Conservation (phyloP, 345 rosid species). For the Melaleuca alternifolia region DNA sequence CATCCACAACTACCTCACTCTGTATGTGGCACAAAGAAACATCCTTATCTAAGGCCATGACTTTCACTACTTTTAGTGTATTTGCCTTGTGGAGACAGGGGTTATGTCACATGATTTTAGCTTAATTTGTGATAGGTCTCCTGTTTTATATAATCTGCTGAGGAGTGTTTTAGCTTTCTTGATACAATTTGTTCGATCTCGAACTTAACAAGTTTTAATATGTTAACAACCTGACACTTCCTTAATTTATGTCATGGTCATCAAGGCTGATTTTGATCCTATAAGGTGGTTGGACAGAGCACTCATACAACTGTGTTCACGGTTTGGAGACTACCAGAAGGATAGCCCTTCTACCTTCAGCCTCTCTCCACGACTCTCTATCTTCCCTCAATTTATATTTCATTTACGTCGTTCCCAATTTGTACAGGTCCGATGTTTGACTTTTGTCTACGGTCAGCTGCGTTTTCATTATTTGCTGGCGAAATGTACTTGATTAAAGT, state of each 20-base stretch:
- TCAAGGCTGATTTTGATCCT: constrained; percentile 83
- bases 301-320: constrained; percentile 70
- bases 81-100: background rate
- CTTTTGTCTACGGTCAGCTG: background rate
- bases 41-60: background rate
- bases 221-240: background rate
- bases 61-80: background rate
- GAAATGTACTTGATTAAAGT: background rate
- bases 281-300: constrained; percentile 93
- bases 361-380: constrained; percentile 68
- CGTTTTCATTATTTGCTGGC: background rate
- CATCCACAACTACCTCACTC: too few relatives aligned
- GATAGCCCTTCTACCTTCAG: constrained; percentile 72
- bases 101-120: background rate
- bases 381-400: constrained; percentile 84
- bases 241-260: constrained; percentile 3
- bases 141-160: background rate
- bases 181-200: background rate
- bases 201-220: background rate
- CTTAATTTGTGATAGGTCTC: background rate
- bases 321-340: constrained; percentile 84
- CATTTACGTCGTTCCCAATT: constrained; percentile 95
- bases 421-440: constrained; percentile 57
- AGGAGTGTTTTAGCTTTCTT: background rate
- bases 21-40: background rate